Conservation (phyloP, 257 asterid genomes). For the Solanum chaucha region DNA sequence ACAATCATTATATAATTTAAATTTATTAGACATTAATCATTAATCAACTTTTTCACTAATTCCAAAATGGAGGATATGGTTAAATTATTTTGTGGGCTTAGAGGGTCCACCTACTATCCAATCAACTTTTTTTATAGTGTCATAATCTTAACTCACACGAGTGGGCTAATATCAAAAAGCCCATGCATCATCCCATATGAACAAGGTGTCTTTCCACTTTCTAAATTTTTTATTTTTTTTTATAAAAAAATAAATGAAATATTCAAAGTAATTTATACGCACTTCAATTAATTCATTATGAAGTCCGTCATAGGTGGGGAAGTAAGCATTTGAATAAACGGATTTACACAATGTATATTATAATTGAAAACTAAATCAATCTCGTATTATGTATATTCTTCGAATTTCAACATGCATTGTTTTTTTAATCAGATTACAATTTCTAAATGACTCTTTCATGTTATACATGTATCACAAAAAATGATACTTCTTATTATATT, state of each 20-base stretch:
- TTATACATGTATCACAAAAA: background rate
- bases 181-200: background rate
- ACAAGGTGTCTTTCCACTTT: background rate
- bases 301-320: background rate
- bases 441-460: background rate
- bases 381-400: background rate
- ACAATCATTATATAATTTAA: background rate
- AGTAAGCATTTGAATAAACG: background rate
- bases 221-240: background rate
- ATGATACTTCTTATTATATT: background rate
- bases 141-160: background rate
- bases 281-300: background rate
- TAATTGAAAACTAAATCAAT: background rate
- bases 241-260: background rate
- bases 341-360: background rate
- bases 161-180: background rate
- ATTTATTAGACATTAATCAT: background rate
- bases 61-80: background rate
- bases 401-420: background rate
- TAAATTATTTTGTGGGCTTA: background rate
- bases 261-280: background rate
- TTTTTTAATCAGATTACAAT: rapidly evolving
- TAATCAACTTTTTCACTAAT: background rate
- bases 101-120: background rate
- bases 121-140: background rate